Evolutionary conservation across 2,329 filamentous ascomycete species (phyloP).

Genomic region (Parastagonospora avenae): DNA sequence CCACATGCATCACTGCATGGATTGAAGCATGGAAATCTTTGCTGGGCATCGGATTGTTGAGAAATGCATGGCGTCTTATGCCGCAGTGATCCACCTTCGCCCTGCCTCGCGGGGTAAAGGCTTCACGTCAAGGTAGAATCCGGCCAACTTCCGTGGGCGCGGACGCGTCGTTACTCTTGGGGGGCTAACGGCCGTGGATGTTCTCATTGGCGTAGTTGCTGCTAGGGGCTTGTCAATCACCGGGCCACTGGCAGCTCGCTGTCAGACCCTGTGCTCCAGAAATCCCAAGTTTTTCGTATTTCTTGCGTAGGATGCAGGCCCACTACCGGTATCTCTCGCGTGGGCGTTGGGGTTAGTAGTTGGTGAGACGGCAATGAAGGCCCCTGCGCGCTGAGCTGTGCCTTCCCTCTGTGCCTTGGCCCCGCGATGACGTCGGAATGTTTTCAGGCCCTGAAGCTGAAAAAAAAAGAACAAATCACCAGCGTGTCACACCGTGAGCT

Average conservation of each 20-base stretch:
- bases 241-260: no score
- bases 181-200: neutral
- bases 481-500: neutral
- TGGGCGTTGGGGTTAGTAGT: neutral
- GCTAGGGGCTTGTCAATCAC: neutral
- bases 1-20: neutral
- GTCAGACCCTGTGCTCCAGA: no score
- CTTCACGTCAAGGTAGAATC: constrained; percentile 1
- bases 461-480: constrained; percentile 3
- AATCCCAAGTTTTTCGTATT: no score
- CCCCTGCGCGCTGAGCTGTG: constrained; percentile 3
- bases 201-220: neutral
- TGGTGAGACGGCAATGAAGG: neutral
- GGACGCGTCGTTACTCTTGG: neutral
- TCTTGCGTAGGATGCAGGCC: no score
- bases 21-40: neutral
- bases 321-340: neutral
- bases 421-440: constrained; percentile 12
- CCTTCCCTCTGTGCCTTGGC: neutral
- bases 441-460: constrained; percentile 4
- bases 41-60: constrained; percentile 1
- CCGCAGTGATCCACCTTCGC: neutral
- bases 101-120: neutral
- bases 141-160: neutral
- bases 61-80: neutral